Conservation (phyloP, 202 grass and related monocot genomes). For the Setaria italica region DNA sequence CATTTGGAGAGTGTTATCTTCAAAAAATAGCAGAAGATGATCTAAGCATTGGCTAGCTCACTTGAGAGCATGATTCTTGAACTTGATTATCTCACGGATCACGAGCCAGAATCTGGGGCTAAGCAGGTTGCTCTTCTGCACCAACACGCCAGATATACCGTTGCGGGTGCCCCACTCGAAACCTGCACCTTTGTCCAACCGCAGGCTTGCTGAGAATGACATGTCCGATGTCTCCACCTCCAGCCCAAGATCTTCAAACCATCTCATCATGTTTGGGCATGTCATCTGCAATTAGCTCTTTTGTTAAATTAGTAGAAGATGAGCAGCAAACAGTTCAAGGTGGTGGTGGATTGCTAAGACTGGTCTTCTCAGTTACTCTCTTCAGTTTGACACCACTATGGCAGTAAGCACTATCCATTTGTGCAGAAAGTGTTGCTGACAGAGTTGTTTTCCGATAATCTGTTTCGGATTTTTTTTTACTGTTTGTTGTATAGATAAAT, state of each 20-base stretch:
- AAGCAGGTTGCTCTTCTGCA: constrained; percentile 66
- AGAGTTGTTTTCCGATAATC: no score
- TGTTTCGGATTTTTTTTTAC: no score
- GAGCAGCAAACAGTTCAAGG: not conserved
- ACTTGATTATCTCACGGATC: constrained; percentile 66
- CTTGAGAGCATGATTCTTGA: constrained; percentile 64
- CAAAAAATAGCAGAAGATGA: not conserved
- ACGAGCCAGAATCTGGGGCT: constrained; percentile 76
- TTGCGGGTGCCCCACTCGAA: constrained; percentile 86
- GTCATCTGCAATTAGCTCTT: constrained; percentile 53
- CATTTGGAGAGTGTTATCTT: no score
- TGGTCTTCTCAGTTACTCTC: not conserved
- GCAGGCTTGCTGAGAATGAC: constrained; percentile 70
- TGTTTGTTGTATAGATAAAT: no score
- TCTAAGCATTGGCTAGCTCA: not conserved
- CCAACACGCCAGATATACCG: constrained; percentile 63
- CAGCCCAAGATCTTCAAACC: constrained; percentile 70
- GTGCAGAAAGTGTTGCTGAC: no score
- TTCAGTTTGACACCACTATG: not conserved
- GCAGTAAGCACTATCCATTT: no score
- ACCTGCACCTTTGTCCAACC: constrained; percentile 38
- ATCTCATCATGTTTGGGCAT: constrained; percentile 84
- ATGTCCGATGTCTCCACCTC: constrained; percentile 84
- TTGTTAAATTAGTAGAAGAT: not conserved
- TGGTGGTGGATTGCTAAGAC: not conserved